Percentiles rank a stretch among this genome's conserved stretches.
These are phyloP conservation scores for Phytophthora ohioensis DNA, from an alignment of 352 stramenopile species.

Conservation along the genomic window DNA sequence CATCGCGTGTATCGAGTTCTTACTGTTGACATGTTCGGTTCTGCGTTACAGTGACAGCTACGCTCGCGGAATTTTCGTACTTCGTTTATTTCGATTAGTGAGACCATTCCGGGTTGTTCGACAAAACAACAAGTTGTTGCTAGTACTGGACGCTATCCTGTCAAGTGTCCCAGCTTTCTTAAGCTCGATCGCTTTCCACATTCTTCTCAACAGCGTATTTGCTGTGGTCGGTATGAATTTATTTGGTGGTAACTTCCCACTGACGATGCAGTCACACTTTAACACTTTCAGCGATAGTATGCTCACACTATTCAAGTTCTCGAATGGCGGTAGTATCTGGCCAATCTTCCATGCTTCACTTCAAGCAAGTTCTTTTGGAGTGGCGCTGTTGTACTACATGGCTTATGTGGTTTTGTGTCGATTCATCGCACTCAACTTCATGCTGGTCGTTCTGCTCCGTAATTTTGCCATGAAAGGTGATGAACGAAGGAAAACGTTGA, in stretches of 20 bases:
- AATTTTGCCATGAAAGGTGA: conserved; percentile 91
- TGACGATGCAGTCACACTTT: conserved; percentile 78
- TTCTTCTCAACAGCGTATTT: conserved; percentile 81
- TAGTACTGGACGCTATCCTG: conserved; percentile 78
- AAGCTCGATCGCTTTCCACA: conserved; percentile 65
- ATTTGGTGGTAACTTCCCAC: conserved; percentile 79
- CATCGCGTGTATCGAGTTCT: conserved; percentile 70
- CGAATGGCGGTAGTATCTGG: conserved; percentile 85
- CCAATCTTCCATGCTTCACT: conserved; percentile 82
- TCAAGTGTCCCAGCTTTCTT: conserved; percentile 74
- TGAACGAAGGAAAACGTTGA: conserved; percentile 74
- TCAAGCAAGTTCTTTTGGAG: conserved; percentile 59
- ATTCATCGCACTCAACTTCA: conserved; percentile 85
- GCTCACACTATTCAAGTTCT: conserved; percentile 88
- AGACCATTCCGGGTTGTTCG: conserved; percentile 80
- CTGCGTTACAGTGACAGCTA: conserved; percentile 74
- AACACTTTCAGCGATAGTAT: conserved; percentile 88
- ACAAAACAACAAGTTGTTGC: conserved; percentile 77
- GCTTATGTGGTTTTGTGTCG: conserved; percentile 75
- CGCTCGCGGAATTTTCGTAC: conserved; percentile 75
- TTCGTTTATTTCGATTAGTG: conserved; percentile 83
- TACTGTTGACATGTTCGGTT: conserved; percentile 65
- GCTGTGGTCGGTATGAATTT: conserved; percentile 87
- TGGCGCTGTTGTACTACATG: conserved; percentile 78
- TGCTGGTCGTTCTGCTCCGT: conserved; percentile 84